phyloP scores from a whole-genome alignment of 371 early-diverging fungal species.

The Lichtheimia corymbifera region DNA sequence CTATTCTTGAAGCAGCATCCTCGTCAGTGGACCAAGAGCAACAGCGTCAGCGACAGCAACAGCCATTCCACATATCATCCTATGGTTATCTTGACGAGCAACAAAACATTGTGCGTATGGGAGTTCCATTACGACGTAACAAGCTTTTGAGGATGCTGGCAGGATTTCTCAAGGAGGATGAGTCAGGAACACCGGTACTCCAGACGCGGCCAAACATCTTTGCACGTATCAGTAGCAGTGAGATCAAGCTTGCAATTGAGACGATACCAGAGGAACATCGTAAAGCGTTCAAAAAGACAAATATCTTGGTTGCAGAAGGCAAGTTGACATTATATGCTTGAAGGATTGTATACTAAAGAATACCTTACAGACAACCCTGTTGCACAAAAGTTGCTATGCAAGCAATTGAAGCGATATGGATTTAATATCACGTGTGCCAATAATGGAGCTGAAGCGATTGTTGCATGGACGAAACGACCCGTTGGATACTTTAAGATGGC shows the following conservation, averaged over 20 bases:
- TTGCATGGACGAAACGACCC: constrained; percentile 33
- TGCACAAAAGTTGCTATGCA: constrained; percentile 42
- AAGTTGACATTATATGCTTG: neutral
- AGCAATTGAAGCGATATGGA: constrained; percentile 40
- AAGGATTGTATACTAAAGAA: neutral
- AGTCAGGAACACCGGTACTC: neutral
- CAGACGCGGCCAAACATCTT: neutral
- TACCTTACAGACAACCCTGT: constrained; percentile 40
- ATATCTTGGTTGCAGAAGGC: constrained; percentile 50
- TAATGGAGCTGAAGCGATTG: constrained; percentile 45
- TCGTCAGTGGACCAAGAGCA: constrained; percentile 11
- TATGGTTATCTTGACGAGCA: neutral
- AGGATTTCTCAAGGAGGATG: neutral
- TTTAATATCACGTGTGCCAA: constrained; percentile 47
- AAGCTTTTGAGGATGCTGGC: constrained; percentile 40
- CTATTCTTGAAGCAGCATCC: constrained; percentile 21
- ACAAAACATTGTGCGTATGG: constrained; percentile 35
- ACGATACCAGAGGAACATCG: constrained; percentile 35
- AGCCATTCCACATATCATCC: neutral
- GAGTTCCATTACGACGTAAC: constrained; percentile 55
- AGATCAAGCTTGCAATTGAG: neutral
- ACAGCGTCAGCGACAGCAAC: constrained; percentile 20
- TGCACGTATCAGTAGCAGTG: neutral
- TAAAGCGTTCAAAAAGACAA: constrained; percentile 27
- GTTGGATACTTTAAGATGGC: constrained; percentile 35